Evolutionary conservation across 805 yeast species (phyloP).

Genomic region (Scheffersomyces ergatensis): DNA sequence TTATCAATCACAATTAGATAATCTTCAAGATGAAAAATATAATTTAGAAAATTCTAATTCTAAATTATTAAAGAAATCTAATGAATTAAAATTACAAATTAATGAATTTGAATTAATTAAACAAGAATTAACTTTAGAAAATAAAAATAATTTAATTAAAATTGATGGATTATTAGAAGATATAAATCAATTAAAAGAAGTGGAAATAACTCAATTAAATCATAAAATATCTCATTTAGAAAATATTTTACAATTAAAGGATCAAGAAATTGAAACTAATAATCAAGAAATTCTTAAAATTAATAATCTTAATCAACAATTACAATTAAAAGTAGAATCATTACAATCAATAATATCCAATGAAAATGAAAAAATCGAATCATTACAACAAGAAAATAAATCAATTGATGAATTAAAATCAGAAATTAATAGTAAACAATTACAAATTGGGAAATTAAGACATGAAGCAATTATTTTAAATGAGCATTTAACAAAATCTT

Average conservation of each 20-base stretch:
- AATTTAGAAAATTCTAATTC: slow-evolving; percentile 37
- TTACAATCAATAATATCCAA: slow-evolving; percentile 3
- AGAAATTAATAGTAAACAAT: slow-evolving; percentile 58
- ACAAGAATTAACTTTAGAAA: slow-evolving; percentile 37
- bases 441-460: slow-evolving; percentile 83
- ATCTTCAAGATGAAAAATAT: slow-evolving; percentile 36
- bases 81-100: slow-evolving; percentile 38
- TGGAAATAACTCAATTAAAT: slow-evolving; percentile 11
- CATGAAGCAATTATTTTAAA: slow-evolving; percentile 93
- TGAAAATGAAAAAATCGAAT: slow-evolving; percentile 16
- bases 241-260: slow-evolving; percentile 29
- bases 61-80: slow-evolving; percentile 36
- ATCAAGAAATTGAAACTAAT: slow-evolving; percentile 15
- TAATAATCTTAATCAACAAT: slow-evolving; percentile 17
- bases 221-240: slow-evolving; percentile 14
- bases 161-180: slow-evolving; percentile 48
- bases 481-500: slow-evolving; percentile 93
- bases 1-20: slow-evolving; percentile 30
- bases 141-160: slow-evolving; percentile 38
- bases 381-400: slow-evolving; percentile 22
- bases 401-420: slow-evolving; percentile 51
- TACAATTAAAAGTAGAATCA: slow-evolving; percentile 6
- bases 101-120: slow-evolving; percentile 38
- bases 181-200: slow-evolving; percentile 23
- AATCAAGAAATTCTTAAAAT: slow-evolving; percentile 29